Conservation (phyloP, 2,329 filamentous ascomycete genomes). For the Penicillium vulpinum region DNA sequence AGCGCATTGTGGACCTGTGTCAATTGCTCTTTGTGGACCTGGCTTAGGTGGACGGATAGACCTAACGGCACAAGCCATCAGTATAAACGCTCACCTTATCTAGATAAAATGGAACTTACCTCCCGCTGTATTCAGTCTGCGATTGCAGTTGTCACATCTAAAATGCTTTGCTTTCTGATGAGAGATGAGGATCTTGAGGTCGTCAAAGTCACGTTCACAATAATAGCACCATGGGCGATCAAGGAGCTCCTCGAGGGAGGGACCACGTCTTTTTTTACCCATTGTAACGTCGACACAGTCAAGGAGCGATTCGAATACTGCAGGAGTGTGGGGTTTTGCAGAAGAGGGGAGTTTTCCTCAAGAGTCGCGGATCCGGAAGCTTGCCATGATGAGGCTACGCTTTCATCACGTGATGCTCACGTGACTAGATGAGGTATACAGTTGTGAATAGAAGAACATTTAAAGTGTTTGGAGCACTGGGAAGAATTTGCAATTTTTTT, state of each 20-base stretch:
- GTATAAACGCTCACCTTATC: neutral
- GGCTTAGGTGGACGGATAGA: constrained; percentile 94
- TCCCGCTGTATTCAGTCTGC: constrained; percentile 89
- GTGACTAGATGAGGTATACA: neutral
- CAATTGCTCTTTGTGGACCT: constrained; percentile 94
- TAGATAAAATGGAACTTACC: constrained; percentile 60
- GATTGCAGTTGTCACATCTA: constrained; percentile 88
- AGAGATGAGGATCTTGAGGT: constrained; percentile 91
- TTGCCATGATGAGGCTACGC: neutral
- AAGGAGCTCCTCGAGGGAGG: constrained; percentile 85
- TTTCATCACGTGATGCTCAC: neutral
- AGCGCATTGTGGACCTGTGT: constrained; percentile 88
- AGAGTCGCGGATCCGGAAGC: neutral
- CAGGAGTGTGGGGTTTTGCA: neutral
- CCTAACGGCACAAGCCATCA: constrained; percentile 53
- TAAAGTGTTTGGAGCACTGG: neutral
- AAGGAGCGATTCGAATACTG: neutral
- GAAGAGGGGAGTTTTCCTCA: neutral
- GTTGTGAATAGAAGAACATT: neutral
- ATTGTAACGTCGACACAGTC: constrained; percentile 49
- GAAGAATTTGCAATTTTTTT: no score
- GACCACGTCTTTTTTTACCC: constrained; percentile 88
- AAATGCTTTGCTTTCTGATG: constrained; percentile 99
- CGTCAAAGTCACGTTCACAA: constrained; percentile 98
- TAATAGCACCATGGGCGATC: constrained; percentile 96